Percentiles rank a stretch among this genome's conserved stretches.
phyloP scores from a whole-genome alignment of 768 basidiomycete genomes.

The Russula vinacea region DNA sequence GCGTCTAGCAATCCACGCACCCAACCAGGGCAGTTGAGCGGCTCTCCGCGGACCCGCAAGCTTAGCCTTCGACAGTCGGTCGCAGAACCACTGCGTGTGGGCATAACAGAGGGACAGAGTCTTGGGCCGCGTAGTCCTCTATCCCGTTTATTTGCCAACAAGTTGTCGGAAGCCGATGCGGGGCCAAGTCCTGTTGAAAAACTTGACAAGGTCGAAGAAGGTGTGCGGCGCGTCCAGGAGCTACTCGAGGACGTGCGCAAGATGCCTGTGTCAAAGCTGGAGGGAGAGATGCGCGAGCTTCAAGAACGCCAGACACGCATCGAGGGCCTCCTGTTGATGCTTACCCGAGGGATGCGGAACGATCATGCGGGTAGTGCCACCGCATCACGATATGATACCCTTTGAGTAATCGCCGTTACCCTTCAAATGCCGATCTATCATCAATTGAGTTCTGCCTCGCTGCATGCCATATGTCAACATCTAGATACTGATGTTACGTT shows the following conservation, averaged over 20 bases:
- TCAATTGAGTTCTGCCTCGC: too few relatives aligned
- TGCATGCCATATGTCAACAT: too few relatives aligned
- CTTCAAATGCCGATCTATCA: too few relatives aligned
- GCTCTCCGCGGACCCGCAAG: constrained; percentile 32
- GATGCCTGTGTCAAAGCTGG: constrained; percentile 62
- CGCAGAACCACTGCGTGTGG: constrained; percentile 26
- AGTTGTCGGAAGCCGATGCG: constrained; percentile 19
- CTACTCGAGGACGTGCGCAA: constrained; percentile 61
- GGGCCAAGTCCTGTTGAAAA: constrained; percentile 30
- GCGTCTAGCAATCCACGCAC: constrained; percentile 32
- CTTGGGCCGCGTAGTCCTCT: constrained; percentile 46
- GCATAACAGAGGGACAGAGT: constrained; percentile 32
- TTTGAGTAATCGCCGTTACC: constrained; percentile 1
- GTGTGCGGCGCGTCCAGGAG: constrained; percentile 54
- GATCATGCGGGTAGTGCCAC: constrained; percentile 29
- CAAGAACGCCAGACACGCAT: constrained; percentile 77
- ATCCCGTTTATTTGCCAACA: constrained; percentile 44
- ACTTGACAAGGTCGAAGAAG: constrained; percentile 43
- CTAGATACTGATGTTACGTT: neutral
- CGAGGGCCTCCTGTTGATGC: constrained; percentile 63
- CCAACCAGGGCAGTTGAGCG: constrained; percentile 28
- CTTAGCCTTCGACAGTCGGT: constrained; percentile 34
- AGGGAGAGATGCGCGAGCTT: constrained; percentile 80
- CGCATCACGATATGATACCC: constrained; percentile 27
- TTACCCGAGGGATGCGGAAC: constrained; percentile 64